Evolutionary conservation across 2,329 filamentous ascomycete species (phyloP).

Genomic region (Ophiocordyceps sinensis): DNA sequence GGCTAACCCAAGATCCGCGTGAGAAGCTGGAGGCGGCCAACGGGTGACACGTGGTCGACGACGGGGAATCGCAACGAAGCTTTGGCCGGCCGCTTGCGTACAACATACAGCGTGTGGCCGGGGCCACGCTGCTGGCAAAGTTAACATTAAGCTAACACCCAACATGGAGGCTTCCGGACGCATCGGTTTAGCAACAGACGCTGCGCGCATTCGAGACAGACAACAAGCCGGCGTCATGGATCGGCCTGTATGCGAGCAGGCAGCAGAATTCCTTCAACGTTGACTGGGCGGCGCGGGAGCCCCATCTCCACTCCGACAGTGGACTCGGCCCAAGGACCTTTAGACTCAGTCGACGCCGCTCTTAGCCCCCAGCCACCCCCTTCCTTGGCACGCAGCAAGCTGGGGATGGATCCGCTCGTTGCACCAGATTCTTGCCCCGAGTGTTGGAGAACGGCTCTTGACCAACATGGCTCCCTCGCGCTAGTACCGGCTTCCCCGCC

Average conservation of each 20-base stretch:
- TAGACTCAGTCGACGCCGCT: neutral
- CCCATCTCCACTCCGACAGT: neutral
- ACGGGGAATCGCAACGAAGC: no score
- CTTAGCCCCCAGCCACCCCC: neutral
- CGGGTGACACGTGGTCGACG: no score
- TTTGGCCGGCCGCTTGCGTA: no score
- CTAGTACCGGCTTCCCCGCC: neutral
- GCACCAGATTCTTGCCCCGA: no score
- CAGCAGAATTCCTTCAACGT: constrained; percentile 14
- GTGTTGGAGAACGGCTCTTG: neutral
- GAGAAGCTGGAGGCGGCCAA: no score
- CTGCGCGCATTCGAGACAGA: neutral
- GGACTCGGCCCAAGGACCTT: neutral
- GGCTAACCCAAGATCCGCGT: no score
- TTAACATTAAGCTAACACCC: neutral
- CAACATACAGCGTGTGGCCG: no score
- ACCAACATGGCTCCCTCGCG: neutral
- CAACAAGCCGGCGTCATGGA: neutral
- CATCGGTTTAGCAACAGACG: neutral
- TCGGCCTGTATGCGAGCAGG: constrained; percentile 6
- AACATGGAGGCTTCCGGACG: neutral
- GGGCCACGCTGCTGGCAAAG: neutral
- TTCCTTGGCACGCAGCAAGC: neutral
- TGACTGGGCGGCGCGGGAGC: constrained; percentile 10
- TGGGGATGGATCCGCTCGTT: no score